Percentiles rank a stretch among this genome's conserved stretches.
Evolutionary conservation across 345 rosid species (phyloP).

Genomic region (Bruguiera gymnorhiza): DNA sequence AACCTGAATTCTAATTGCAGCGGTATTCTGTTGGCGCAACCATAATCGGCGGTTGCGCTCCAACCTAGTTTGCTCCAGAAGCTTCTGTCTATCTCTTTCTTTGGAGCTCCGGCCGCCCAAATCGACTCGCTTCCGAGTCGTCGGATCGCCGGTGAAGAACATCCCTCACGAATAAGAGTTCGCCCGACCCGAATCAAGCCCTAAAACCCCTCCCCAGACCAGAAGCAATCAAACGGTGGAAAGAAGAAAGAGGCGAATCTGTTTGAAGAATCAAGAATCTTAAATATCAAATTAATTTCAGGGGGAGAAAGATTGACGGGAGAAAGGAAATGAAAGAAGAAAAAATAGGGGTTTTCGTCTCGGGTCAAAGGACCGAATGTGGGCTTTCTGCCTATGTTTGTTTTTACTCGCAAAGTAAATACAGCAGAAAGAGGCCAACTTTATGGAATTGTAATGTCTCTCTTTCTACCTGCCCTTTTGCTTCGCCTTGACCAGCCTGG

Average conservation of each 20-base stretch:
- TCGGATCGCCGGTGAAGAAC: constrained; percentile 95
- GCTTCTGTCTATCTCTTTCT: constrained; percentile 94
- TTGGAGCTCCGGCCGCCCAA: constrained; percentile 97
- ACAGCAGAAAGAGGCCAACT: no score
- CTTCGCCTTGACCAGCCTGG: no score
- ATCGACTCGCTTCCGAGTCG: constrained; percentile 92
- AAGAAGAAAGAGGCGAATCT: background rate
- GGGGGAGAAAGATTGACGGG: no score
- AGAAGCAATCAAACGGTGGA: background rate
- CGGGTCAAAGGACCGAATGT: no score
- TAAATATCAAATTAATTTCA: no score
- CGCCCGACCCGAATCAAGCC: background rate
- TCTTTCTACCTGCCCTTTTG: no score
- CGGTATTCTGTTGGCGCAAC: constrained; percentile 66
- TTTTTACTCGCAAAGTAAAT: no score
- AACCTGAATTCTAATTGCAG: constrained; percentile 88
- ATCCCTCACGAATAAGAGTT: constrained; percentile 25
- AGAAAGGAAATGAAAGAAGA: no score
- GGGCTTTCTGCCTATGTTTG: no score
- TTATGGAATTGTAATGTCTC: no score
- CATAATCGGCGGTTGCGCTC: constrained; percentile 83
- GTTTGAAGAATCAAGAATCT: background rate
- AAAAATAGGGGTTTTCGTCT: no score
- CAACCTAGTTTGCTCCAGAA: constrained; percentile 85
- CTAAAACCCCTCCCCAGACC: background rate